Base-by-base conservation (phyloP, 2,329 filamentous ascomycete species). In the Sporothrix sp. region DNA sequence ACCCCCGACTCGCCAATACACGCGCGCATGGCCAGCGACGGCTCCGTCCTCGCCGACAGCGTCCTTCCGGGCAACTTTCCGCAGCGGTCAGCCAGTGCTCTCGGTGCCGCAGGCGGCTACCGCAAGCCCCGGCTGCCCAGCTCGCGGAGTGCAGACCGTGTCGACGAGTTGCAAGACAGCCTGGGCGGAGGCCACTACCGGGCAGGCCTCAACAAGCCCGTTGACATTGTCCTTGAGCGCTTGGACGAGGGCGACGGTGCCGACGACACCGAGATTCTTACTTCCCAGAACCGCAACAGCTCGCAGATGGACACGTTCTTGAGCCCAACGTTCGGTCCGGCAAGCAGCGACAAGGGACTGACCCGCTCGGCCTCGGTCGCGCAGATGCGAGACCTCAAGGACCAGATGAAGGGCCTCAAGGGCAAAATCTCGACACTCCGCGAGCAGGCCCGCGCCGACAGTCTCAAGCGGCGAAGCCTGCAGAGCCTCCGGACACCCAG, bases 371-470 rank as follows among this genome's bases (percentile, higher is more conserved):
- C 81, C 13, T 91, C 87, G 1, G 81, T 81, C n/a, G 75, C 82
- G 13, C 82, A 86, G 60, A 80, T 87, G 61, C 80, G 83, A 8
- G 77, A 78, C 47, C 71, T 95, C 38, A 87, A 87, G 54, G 84
- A 88, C 57, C 88, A 95, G 63, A 87, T 95, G 78, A 82, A 85
- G 51, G 87, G 85, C 48, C 72, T 95, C 42, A 90, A 89, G 62
- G 87, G 85, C 53, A 87, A 88, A 60, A 89, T 95, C 32, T 90
- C 87, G 1, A 84, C 74, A 14, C 66, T 95, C 37, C 84, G 86
- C 58, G 81, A 89, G 55, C 83, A 87, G 59, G 85, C 87, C 0
- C 79, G 85, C 18, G 85, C 85, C 52, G 89, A 95, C 58, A 88
- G 78, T 58, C 66, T 94, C 59, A 82, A 86, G 60, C 78, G 89